Base-by-base conservation (phyloP, 345 rosid species). In the Rhodomyrtus tomentosa region DNA sequence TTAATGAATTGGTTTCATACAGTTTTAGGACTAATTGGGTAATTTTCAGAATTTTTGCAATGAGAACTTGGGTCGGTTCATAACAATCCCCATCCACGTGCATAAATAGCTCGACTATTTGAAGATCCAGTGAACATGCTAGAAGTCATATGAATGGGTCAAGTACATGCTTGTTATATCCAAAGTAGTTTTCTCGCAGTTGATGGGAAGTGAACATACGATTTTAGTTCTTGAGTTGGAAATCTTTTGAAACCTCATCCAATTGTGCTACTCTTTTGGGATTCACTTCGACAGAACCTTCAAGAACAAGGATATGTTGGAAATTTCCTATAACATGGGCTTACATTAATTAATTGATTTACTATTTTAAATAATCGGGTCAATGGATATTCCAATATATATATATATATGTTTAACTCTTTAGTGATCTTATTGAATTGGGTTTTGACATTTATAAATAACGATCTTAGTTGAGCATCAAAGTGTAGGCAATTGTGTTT, bases 101-200 rank as follows among this genome's bases (percentile, higher is more conserved):
- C 11, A 7, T 36, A 16, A 29, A 11, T 32, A 62, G 42, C 42
- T 29, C 11, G 16, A 1, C 42, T 32, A 29, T 16, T 62, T 62
- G 40, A 62, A 29, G 40, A 68, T 68, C 25, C 76, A 68, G 32
- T 36, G 24, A 59, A 68, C 24, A 36, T 4, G 24, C 21, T 0
- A 0, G 12, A 68, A 68, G 18, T 68, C 22, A 2, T 68, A 68
- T 36, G 22, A 36, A 68, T 68, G 20, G 22, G 45, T 36, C 36
- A 68, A 68, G 13, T 68, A 21, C 13, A 9, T 1, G 45, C 25
- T 32, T 36, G 76, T 68, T 68, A 32, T 21, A 68, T 36, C 7
- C 24, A 68, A 68, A 32, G 10, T 10, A 18, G 0, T 32, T 68
- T 68, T 13, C 6, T 32, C 14, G 0, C 0, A 0, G 2, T 32